A percentile compares a stretch with the other conserved stretches of the same genome.
Evolutionary conservation across 345 rosid genomes (phyloP).

Genomic region (Bruguiera parviflora): DNA sequence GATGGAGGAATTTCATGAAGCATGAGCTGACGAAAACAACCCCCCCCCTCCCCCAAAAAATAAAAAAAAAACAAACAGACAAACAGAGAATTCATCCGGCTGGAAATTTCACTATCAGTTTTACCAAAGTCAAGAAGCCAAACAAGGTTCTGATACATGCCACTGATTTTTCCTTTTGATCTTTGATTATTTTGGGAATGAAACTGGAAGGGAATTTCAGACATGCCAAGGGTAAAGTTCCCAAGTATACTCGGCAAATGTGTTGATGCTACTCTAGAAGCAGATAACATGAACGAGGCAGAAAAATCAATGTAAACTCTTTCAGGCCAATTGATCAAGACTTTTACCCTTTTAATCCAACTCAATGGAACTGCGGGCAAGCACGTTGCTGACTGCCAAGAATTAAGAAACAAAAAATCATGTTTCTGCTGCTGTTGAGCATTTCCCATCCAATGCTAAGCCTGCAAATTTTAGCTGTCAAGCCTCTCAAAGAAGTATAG

Average conservation of each 20-base stretch:
- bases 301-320: background rate
- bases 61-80: too few relatives aligned
- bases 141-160: background rate
- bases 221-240: background rate
- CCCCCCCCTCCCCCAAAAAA: background rate
- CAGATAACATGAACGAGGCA: background rate
- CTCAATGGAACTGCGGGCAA: background rate
- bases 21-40: background rate
- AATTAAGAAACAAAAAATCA: background rate
- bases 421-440: background rate
- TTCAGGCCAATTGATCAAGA: background rate
- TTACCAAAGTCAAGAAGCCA: background rate
- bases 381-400: background rate
- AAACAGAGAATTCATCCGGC: too few relatives aligned
- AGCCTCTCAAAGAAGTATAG: slow-evolving; percentile 91
- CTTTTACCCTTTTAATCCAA: background rate
- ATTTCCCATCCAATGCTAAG: background rate
- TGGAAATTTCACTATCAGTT: background rate
- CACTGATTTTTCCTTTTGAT: background rate
- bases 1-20: background rate
- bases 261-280: background rate
- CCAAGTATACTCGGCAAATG: background rate
- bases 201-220: background rate
- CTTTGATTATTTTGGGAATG: background rate
- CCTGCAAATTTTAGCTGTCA: slow-evolving; percentile 31